Evolutionary conservation across 805 yeast genomes (phyloP), one percentile per base, ranked within the genome.

Genomic region (Saccharomycopsis sp.): DNA sequence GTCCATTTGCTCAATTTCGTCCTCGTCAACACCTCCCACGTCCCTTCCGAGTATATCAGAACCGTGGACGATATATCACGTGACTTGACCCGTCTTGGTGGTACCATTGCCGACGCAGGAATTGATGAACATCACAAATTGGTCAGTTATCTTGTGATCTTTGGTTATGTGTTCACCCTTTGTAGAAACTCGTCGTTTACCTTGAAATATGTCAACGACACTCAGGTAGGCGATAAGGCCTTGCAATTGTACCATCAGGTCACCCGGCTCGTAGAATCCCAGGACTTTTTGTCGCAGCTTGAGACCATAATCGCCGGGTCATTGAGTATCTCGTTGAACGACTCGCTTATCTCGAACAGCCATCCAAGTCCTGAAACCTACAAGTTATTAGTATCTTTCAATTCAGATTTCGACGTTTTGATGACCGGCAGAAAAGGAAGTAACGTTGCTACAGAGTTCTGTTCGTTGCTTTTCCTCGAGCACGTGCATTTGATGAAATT

Each of bases 361-460:
- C 14, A 34, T 15, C 20, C 15, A 3, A 19, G 23, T 25, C 54
- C n/a, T 3, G 17, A 19, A 19, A 57, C 55, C 34, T 57, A 55
- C 47, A 51, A 38, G 15, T 47, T 60, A n/a, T 42, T 60, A 9
- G 34, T 35, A 14, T 19, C 47, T 15, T 57, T 60, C 41, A 57
- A 55, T 17, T 24, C 53, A 15, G 29, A 47, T 35, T 55, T 57
- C 54, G 35, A 22, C 29, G 14, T 42, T 19, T 25, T 29, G 17
- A 38, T 42, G 20, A 5, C 5, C 20, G 22, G 29, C 29, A 47
- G 29, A 22, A 23, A 52, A 53, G 35, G 9, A 35, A 20, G 22
- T 8, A n/a, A n/a, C 68, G 22, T 15, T 24, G n/a, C 56, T 9
- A 59, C 58, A n/a, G 61, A 61, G n/a, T 61, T 61, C 49, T 61